phyloP scores from a whole-genome alignment of 495 filamentous ascomycete species.

The Hyaloscypha hepaticicola region DNA sequence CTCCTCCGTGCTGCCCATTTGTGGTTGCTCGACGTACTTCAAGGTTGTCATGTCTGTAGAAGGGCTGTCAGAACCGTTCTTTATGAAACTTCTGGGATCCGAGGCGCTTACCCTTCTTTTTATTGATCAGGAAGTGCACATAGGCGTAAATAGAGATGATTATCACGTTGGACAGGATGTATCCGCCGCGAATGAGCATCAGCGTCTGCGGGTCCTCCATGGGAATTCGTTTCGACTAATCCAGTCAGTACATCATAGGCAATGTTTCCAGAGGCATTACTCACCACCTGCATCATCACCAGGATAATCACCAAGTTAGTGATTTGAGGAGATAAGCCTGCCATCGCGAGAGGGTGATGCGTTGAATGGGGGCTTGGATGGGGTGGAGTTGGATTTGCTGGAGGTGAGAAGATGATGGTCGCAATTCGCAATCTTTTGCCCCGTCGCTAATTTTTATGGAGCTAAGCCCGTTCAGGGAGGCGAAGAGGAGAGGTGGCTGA shows the following conservation, averaged over 20 bases:
- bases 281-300: slow-evolving; percentile 98
- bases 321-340: slow-evolving; percentile 49
- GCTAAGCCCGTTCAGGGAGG: neutral
- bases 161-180: slow-evolving; percentile 84
- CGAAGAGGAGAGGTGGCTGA: neutral
- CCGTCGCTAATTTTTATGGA: neutral
- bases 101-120: slow-evolving; percentile 80
- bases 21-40: slow-evolving; percentile 95
- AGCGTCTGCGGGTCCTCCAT: slow-evolving; percentile 91
- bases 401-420: slow-evolving; percentile 7
- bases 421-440: slow-evolving; percentile 7
- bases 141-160: slow-evolving; percentile 83
- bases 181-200: slow-evolving; percentile 76
- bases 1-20: slow-evolving; percentile 89
- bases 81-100: neutral
- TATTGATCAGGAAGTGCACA: slow-evolving; percentile 76
- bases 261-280: too few species aligned
- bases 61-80: neutral
- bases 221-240: slow-evolving; percentile 92
- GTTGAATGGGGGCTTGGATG: neutral
- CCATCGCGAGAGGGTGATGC: slow-evolving; percentile 41
- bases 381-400: neutral
- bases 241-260: too few species aligned
- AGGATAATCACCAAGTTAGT: slow-evolving; percentile 94
- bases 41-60: slow-evolving; percentile 86